These are phyloP conservation scores for Hexamita inflata DNA, from an alignment of 208 protist species.

Conservation along the genomic window DNA sequence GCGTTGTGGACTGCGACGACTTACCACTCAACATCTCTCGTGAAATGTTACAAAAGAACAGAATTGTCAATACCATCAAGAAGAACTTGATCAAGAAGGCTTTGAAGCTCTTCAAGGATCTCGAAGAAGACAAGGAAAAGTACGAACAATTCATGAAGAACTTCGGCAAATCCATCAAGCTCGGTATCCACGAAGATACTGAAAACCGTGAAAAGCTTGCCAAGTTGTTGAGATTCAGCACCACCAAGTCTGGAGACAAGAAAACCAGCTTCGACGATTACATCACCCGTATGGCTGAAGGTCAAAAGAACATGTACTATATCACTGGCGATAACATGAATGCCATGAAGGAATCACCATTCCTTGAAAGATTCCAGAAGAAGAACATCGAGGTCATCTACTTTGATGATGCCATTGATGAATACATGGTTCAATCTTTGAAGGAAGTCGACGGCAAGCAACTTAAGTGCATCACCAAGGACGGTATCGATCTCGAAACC, in stretches of 20 bases:
- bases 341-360: constrained; percentile 70
- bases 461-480: constrained; percentile 93
- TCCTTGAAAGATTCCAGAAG: constrained; percentile 77
- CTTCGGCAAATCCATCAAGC: constrained; percentile 82
- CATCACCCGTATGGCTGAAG: constrained; percentile 77
- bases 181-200: constrained; percentile 86
- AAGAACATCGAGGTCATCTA: constrained; percentile 80
- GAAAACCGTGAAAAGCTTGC: constrained; percentile 71
- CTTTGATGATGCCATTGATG: constrained; percentile 84
- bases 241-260: constrained; percentile 69
- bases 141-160: constrained; percentile 81
- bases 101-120: constrained; percentile 79
- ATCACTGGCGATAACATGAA: constrained; percentile 80
- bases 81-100: constrained; percentile 93
- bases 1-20: constrained; percentile 95
- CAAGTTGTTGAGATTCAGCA: constrained; percentile 84
- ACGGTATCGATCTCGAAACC: constrained; percentile 81
- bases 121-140: constrained; percentile 84
- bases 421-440: constrained; percentile 86
- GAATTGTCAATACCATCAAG: constrained; percentile 89
- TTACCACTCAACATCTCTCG: constrained; percentile 97
- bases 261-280: constrained; percentile 81
- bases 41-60: constrained; percentile 94
- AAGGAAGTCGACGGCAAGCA: constrained; percentile 92
- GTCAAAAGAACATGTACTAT: constrained; percentile 92